Evolutionary conservation across 352 stramenopile genomes (phyloP), one percentile per base, ranked within the genome.

Genomic region (Ophiocytium majus): DNA sequence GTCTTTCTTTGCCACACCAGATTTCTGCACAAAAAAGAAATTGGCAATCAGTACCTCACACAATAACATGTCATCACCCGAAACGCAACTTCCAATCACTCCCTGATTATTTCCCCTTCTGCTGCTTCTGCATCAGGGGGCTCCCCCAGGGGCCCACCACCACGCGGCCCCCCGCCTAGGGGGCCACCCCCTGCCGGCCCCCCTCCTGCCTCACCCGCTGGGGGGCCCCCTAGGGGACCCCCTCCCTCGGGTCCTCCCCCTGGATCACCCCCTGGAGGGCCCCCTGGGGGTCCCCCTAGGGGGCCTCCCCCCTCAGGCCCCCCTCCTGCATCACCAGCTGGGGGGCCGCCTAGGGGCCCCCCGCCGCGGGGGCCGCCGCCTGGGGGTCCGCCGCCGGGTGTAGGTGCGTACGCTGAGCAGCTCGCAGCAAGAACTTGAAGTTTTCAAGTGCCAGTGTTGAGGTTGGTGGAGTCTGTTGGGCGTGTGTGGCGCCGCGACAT

Each of bases 291-390:
- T 10, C 83, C 83, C 23, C 83, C 83, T n/a, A 57, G 43, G 43
- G 43, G 43, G 43, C 43, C 43, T 14, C 43, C 43, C 5, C 43
- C 43, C 5, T 57, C 43, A 5, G 43, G 43, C 5, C 43, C 43
- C 5, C 43, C 43, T 14, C 43, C 43, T 5, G 43, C 5, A 5
- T 5, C 43, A 57, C 43, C 14, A 5, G 43, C 43, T 14, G 43
- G 5, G 43, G 43, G 43, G 14, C 14, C 43, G 35, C 83, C 83
- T 33, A 80, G 83, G 17, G 76, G 76, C 19, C 83, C 83, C 23
- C 83, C 83, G 31, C 76, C 83, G 19, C 63, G 83, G 1, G 83
- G 83, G 17, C 78, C 81, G 28, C 66, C 81, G 43, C 43, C 43
- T 5, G 5, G 5, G 14, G 43, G 43, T 57, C 5, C 43, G 5